Conservation (phyloP, 2,329 filamentous ascomycete species). For the Colletotrichum sp. region DNA sequence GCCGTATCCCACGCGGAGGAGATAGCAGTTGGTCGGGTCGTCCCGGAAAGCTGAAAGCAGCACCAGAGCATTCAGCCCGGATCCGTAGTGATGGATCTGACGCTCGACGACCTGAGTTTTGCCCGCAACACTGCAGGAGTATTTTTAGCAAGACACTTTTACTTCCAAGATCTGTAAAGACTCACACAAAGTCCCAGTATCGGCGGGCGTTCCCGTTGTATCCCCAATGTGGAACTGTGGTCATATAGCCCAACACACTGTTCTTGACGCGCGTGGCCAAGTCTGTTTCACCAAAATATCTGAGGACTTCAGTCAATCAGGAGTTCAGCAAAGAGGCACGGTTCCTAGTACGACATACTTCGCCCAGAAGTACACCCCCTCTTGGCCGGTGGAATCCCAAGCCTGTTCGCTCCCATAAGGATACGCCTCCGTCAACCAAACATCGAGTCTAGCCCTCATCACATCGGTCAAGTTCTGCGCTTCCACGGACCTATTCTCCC, state of each 20-base stretch:
- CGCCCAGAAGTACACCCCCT: constrained; percentile 64
- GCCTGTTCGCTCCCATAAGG: constrained; percentile 66
- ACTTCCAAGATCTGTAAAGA: neutral
- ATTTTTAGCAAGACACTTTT: rapidly evolving
- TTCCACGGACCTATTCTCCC: constrained; percentile 46
- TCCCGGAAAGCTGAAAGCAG: constrained; percentile 56
- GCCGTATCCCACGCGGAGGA: constrained; percentile 58
- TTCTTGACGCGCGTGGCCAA: constrained; percentile 55
- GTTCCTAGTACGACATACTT: constrained; percentile 34
- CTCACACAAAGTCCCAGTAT: constrained; percentile 57
- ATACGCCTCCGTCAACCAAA: constrained; percentile 54
- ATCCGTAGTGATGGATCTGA: constrained; percentile 67
- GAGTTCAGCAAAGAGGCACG: neutral
- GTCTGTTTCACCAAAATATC: constrained; percentile 52
- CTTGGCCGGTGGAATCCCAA: constrained; percentile 67
- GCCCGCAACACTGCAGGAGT: constrained; percentile 37
- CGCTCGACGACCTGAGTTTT: constrained; percentile 48
- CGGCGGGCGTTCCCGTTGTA: constrained; percentile 65
- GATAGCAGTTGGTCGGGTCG: constrained; percentile 49
- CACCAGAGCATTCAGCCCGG: constrained; percentile 60
- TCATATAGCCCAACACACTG: constrained; percentile 61
- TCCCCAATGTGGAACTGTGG: constrained; percentile 63
- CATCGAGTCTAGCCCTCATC: constrained; percentile 53
- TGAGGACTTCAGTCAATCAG: neutral
- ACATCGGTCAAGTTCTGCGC: constrained; percentile 43